A percentile compares a stretch with the other conserved stretches of the same genome.
Conservation (phyloP, 192 early-diverging fungal species). For the Backusella macrospora region DNA sequence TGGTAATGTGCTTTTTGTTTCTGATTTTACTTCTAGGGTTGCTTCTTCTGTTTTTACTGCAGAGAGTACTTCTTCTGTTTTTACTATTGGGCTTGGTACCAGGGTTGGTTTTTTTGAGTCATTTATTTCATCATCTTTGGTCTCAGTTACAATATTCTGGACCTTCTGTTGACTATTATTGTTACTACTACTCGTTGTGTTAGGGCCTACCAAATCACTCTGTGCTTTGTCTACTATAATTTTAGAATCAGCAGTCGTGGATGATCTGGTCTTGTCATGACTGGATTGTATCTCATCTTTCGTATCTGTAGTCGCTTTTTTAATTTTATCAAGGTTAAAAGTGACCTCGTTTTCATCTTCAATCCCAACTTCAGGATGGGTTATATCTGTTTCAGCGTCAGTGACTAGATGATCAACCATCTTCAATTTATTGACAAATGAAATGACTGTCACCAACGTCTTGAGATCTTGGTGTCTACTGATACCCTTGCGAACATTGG, state of each 20-base stretch:
- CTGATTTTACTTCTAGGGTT: too few relatives aligned
- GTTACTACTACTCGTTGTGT: not conserved
- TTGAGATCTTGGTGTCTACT: slow-evolving; percentile 9
- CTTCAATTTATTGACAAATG: slow-evolving; percentile 8
- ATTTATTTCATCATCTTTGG: not conserved
- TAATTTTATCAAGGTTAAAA: not conserved
- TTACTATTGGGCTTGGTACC: too few relatives aligned
- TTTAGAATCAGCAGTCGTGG: not conserved
- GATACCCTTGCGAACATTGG: slow-evolving; percentile 24
- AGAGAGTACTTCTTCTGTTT: not conserved
- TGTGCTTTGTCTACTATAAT: not conserved
- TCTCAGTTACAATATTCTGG: not conserved
- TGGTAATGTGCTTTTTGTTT: too few relatives aligned
- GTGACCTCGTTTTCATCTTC: not conserved
- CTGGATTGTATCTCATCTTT: not conserved
- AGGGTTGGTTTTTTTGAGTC: not conserved
- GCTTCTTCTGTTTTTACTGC: too few relatives aligned
- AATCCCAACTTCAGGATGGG: not conserved
- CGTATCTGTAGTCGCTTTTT: not conserved
- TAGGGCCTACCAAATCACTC: not conserved
- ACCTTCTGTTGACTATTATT: not conserved
- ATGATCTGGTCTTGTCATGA: too few relatives aligned
- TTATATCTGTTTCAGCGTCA: not conserved
- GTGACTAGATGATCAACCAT: not conserved
- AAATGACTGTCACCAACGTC: slow-evolving; percentile 12